Base-by-base conservation (phyloP, 352 stramenopile species). In the Phytopythium helicoides region DNA sequence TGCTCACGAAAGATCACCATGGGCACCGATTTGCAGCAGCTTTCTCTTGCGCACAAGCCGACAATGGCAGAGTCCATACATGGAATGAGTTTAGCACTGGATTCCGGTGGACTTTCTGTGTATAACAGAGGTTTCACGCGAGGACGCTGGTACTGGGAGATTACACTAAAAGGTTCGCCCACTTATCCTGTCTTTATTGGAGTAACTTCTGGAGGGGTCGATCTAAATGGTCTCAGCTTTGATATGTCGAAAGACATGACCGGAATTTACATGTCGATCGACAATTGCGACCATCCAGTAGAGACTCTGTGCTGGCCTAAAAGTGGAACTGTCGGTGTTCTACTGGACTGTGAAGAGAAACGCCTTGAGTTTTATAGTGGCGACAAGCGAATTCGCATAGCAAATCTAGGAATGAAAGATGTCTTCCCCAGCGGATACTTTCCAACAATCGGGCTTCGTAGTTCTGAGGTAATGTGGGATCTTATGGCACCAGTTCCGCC, bases 61-160 rank as follows among this genome's bases (percentile, higher is more conserved):
- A 15, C 46, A 0, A n/a, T 21, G 31, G 26, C 41, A 53, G 21
- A 33, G 23, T 8, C 39, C 18, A 18, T 3, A 6, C 23, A 19
- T 18, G 19, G 18, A 18, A 5, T n/a, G 3, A 23, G 10, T 2
- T 22, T 10, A 10, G 44, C 22, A 6, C 31, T 25, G 19, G 44
- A 52, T 19, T 36, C 18, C 44, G 73, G 77, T 11, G 83, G 79
- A 0, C 62, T 95, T 45, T 80, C 73, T 3, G 75, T 95, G 3
- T 89, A 87, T 47, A 66, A 92, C 34, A 80, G 86, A 49, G 28
- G 50, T 4, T 70, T 94, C 8, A 67, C 52, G 16, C 72, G 70
- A 42, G 86, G 86, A 1, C 69, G 68, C 38, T 95, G 86, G 86
- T 95, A 89, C 61, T 95, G 82, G 81, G 76, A 95, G 45, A 63